Base-by-base conservation (phyloP, 2,329 filamentous ascomycete species). In the Hypoxylon sp. region DNA sequence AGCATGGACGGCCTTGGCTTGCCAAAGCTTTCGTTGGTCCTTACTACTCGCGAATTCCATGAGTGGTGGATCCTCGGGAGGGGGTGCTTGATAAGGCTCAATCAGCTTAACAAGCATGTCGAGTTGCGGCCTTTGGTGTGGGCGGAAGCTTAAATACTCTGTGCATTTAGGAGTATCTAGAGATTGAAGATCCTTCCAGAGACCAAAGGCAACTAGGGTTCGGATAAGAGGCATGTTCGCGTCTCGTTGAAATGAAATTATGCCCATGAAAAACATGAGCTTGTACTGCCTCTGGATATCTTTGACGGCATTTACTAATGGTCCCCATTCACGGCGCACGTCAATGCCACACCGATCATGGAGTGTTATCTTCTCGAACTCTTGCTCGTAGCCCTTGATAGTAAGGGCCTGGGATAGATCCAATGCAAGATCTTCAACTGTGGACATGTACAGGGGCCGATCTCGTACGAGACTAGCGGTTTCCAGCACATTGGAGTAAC, bases 161-260 rank as follows among this genome's bases (percentile, higher is more conserved):
- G 64, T 65, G 54, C 69, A 68, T 2, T 27, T 21, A 0, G 77
- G 77, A 2, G 74, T 63, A 1, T 60, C 4, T 1, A 79, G 45
- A 1, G 8, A 29, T 41, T 71, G 74, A 1, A 83, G 56, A 0
- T 71, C 68, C 0, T 69, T 56, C 11, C 76, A 60, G 0, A 76
- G 57, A 1, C 70, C 68, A 58, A 77, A 82, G 0, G 78, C 73
- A 4, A 76, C 65, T 1, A 85, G 58, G 2, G 49, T 58, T 7
- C 59, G 61, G 3, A 68, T 46, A 2, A 65, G 37, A 8, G 59
- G 59, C 55, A 65, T 61, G n/a, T 64, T 60, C 0, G 53, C 51
- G 6, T 62, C 50, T 1, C 55, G 57, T n/a, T 64, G 38, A 29
- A 67, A 69, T 0, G 63, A 56, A 4, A 67, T 50, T 4, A 59